A percentile compares a stretch with the other conserved stretches of the same genome.
phyloP scores from a whole-genome alignment of 164 flowering plant genomes.

The grape (Vitis vinifera) region DNA sequence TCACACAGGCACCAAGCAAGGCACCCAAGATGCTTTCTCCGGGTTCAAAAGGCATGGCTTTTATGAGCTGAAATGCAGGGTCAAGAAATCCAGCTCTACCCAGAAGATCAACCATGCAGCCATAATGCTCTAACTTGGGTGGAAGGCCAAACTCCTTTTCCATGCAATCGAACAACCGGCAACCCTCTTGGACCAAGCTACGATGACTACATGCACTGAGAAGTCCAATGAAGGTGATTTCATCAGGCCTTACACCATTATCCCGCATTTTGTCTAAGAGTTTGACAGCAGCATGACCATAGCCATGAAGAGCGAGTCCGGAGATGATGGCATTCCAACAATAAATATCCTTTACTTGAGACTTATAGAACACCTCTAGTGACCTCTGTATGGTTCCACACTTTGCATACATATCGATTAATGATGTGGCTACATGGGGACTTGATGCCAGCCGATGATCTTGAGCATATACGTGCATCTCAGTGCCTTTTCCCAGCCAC shows the following conservation, averaged over 20 bases:
- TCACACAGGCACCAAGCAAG: constrained; percentile 37
- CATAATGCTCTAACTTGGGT: constrained; percentile 47
- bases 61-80: constrained; percentile 22
- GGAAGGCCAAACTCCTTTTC: constrained; percentile 28
- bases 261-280: constrained; percentile 27
- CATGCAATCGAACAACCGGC: constrained; percentile 30
- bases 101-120: constrained; percentile 49
- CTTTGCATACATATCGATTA: constrained; percentile 45
- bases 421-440: constrained; percentile 24
- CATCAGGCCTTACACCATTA: constrained; percentile 26
- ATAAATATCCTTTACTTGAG: constrained; percentile 27
- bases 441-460: constrained; percentile 13
- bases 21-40: constrained; percentile 36
- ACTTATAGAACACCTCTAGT: constrained; percentile 36
- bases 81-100: constrained; percentile 36
- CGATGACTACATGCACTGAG: constrained; percentile 48
- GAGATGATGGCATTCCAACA: constrained; percentile 49
- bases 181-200: constrained; percentile 38
- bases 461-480: constrained; percentile 24
- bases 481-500: constrained; percentile 22
- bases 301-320: constrained; percentile 41
- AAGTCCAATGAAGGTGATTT: constrained; percentile 43
- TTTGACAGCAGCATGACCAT: constrained; percentile 32
- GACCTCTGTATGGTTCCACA: constrained; percentile 34
- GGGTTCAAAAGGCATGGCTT: constrained; percentile 47